A percentile compares a stretch with the other conserved stretches of the same genome.
phyloP scores from a whole-genome alignment of 306 rosid genomes.

The Hippophae tibetana region DNA sequence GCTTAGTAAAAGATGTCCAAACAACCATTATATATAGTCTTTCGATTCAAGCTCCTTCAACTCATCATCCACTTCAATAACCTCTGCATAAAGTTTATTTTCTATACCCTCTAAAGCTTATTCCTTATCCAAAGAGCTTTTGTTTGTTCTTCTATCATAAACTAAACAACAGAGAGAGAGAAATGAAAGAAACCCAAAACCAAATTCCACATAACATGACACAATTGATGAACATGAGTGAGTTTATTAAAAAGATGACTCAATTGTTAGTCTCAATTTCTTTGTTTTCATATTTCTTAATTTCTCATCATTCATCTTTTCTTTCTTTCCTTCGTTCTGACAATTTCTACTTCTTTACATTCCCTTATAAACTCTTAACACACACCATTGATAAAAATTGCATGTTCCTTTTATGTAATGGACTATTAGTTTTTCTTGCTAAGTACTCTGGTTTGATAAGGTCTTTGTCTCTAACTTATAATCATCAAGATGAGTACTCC shows the following conservation, averaged over 20 bases:
- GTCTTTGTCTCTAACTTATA: conserved; percentile 26
- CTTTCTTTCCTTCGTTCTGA: conserved; percentile 35
- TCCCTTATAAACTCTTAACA: conserved; percentile 40
- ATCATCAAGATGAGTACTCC: too few species aligned
- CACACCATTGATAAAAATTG: conserved; percentile 71
- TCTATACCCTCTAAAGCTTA: too few species aligned
- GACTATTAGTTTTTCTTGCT: conserved; percentile 61
- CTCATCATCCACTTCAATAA: too few species aligned
- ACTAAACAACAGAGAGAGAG: too few species aligned
- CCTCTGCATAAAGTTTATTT: too few species aligned
- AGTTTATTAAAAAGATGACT: conserved; percentile 33
- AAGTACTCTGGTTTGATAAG: conserved; percentile 44
- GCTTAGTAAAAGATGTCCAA: not conserved
- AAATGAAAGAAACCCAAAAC: conserved; percentile 21
- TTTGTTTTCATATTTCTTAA: conserved; percentile 34
- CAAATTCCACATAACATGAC: conserved; percentile 22
- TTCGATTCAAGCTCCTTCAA: too few species aligned
- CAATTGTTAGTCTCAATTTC: conserved; percentile 45
- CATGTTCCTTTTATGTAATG: conserved; percentile 69
- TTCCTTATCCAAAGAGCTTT: not conserved
- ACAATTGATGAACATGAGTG: conserved; percentile 20
- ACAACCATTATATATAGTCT: too few species aligned
- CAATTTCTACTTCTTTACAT: conserved; percentile 40
- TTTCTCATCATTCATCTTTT: conserved; percentile 29
- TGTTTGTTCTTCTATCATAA: not conserved